Evolutionary conservation across 192 early-diverging fungal species (phyloP).

Genomic region (Hyaloraphidium curvatum): DNA sequence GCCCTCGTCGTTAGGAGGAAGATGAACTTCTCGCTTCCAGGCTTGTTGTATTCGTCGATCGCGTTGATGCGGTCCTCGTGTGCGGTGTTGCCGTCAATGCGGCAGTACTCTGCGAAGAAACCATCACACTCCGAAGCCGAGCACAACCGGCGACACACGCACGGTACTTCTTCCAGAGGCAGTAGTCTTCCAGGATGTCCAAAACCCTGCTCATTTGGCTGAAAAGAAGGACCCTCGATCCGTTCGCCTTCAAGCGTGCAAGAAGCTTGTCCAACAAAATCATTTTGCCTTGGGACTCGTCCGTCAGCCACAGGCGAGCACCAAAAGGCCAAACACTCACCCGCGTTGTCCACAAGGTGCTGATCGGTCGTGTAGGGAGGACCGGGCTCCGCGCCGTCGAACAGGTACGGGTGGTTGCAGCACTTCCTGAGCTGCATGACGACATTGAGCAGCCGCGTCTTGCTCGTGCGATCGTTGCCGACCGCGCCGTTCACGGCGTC

Average conservation of each 20-base stretch:
- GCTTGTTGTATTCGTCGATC: constrained; percentile 86
- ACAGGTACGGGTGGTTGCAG: constrained; percentile 79
- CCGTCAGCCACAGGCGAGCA: too few species aligned
- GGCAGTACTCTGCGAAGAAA: constrained; percentile 47
- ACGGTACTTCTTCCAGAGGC: constrained; percentile 69
- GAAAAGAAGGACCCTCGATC: constrained; percentile 89
- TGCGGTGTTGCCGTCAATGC: constrained; percentile 89
- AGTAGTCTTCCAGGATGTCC: constrained; percentile 97
- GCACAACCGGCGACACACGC: not conserved
- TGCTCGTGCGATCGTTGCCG: constrained; percentile 42
- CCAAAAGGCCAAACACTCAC: too few species aligned
- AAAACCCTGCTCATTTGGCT: constrained; percentile 97
- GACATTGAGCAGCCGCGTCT: constrained; percentile 85
- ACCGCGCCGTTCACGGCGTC: constrained; percentile 80
- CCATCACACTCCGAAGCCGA: not conserved
- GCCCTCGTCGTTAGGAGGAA: constrained; percentile 93
- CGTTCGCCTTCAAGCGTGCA: constrained; percentile 52
- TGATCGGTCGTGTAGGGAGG: constrained; percentile 94
- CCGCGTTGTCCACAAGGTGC: constrained; percentile 80
- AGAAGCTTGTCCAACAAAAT: constrained; percentile 79
- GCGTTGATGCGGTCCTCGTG: constrained; percentile 82
- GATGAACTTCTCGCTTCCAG: constrained; percentile 80
- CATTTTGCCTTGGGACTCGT: constrained; percentile 63
- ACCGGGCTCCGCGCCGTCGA: constrained; percentile 81
- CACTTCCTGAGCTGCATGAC: constrained; percentile 77